phyloP scores from a whole-genome alignment of 208 protist species.

The Acanthamoeba castellanii region DNA sequence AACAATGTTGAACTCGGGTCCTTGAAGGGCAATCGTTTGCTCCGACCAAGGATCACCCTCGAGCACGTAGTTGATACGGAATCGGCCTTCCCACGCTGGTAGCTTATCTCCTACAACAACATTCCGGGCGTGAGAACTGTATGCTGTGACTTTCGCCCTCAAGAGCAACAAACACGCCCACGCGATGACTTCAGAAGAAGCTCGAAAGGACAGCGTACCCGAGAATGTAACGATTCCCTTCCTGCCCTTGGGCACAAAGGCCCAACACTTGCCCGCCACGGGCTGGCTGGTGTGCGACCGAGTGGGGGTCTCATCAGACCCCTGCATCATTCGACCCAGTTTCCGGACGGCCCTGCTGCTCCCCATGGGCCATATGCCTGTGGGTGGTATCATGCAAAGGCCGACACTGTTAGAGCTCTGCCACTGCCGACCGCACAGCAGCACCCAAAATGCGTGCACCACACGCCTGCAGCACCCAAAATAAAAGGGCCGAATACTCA shows the following conservation, averaged over 20 bases:
- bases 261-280: conserved; percentile 69
- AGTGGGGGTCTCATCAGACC: conserved; percentile 27
- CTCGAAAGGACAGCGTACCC: background rate
- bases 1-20: conserved; percentile 60
- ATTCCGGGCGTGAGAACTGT: background rate
- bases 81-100: conserved; percentile 2
- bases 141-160: background rate
- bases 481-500: background rate
- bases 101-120: conserved; percentile 46
- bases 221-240: conserved; percentile 64
- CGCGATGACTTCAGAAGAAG: background rate
- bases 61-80: conserved; percentile 49
- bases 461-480: background rate
- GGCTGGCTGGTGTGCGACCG: conserved; percentile 29
- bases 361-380: conserved; percentile 42
- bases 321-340: background rate
- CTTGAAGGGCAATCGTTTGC: conserved; percentile 12
- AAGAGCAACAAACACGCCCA: background rate
- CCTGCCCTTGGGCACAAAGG: conserved; percentile 66
- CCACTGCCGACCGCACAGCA: background rate
- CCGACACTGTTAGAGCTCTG: background rate
- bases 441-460: too few species aligned
- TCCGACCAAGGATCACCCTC: conserved; percentile 71
- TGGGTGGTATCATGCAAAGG: too few species aligned
- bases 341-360: background rate